Evolutionary conservation across 2,329 filamentous ascomycete genomes (phyloP).

Genomic region (Pseudocercospora pini-densiflorae): DNA sequence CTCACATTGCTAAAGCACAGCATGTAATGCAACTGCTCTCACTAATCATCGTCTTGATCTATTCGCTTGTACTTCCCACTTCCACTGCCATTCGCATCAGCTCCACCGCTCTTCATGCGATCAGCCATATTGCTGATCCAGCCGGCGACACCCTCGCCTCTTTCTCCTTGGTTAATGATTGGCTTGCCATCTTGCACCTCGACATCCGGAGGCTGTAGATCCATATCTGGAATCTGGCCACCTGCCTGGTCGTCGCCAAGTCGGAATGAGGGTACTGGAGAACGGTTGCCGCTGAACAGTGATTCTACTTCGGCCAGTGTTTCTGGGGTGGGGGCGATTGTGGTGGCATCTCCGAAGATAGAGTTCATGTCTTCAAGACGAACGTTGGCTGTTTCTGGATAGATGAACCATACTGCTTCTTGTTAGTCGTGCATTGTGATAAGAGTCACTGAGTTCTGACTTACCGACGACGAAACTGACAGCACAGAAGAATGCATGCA

Average conservation of each 20-base stretch:
- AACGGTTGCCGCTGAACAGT: conserved; percentile 71
- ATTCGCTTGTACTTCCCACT: conserved; percentile 54
- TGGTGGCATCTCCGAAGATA: conserved; percentile 91
- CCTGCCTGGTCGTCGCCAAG: conserved; percentile 55
- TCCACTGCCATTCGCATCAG: conserved; percentile 42
- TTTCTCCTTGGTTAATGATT: conserved; percentile 44
- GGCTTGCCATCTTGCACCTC: conserved; percentile 56
- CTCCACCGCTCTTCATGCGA: conserved; percentile 57
- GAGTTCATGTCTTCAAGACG: conserved; percentile 96
- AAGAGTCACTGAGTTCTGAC: conserved; percentile 43
- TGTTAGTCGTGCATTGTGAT: conserved; percentile 14
- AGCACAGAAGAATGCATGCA: conserved; percentile 97
- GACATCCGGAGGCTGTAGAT: conserved; percentile 77
- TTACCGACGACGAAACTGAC: conserved; percentile 94
- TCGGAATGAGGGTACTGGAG: conserved; percentile 79
- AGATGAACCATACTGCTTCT: conserved; percentile 86
- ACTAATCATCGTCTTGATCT: conserved; percentile 48
- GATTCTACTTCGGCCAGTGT: conserved; percentile 81
- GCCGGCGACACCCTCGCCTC: conserved; percentile 64
- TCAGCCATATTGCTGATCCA: conserved; percentile 68
- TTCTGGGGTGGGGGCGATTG: conserved; percentile 77
- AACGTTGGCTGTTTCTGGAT: conserved; percentile 95
- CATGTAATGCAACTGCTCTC: conserved; percentile 4
- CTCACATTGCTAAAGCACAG: conserved; percentile 16
- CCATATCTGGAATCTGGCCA: conserved; percentile 70